These are phyloP conservation scores for Chaetomium olivaceum DNA, from an alignment of 2,329 filamentous ascomycete genomes.

Conservation along the genomic window DNA sequence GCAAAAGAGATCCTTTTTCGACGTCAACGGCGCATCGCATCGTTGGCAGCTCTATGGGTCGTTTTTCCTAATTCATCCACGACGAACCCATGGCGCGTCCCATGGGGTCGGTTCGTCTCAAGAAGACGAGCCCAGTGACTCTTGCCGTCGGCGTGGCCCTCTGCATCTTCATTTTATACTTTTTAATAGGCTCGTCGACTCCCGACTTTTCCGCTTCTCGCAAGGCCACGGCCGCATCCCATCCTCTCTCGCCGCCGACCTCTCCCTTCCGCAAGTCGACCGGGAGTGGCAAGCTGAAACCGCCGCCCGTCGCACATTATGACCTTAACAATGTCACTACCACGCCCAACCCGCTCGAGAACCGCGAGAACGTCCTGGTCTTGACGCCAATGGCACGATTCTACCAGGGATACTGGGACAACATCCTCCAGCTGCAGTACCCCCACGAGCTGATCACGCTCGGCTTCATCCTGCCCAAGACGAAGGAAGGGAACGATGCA, in stretches of 20 bases:
- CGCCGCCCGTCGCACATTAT: constrained; percentile 88
- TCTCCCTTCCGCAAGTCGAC: constrained; percentile 67
- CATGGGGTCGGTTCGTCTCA: constrained; percentile 69
- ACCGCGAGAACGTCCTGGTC: constrained; percentile 84
- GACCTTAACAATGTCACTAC: constrained; percentile 94
- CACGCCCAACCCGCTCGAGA: constrained; percentile 70
- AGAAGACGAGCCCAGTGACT: constrained; percentile 77
- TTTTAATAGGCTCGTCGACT: constrained; percentile 55
- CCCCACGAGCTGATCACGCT: constrained; percentile 93
- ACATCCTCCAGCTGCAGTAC: constrained; percentile 78
- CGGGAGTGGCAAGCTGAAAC: constrained; percentile 53
- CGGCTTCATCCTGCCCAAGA: constrained; percentile 95
- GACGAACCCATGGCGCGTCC: constrained; percentile 53
- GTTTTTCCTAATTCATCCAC: constrained; percentile 23
- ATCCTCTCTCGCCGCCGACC: constrained; percentile 72
- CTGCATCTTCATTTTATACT: constrained; percentile 70
- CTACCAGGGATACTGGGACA: constrained; percentile 95
- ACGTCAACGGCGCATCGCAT: constrained; percentile 11
- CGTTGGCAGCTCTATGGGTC: constrained; percentile 27
- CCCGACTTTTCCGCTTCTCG: constrained; percentile 38
- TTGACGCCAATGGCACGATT: constrained; percentile 91
- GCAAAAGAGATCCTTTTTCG: constrained; percentile 10
- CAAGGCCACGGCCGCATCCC: constrained; percentile 58
- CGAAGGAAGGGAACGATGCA: constrained; percentile 84
- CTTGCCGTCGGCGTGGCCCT: constrained; percentile 70